Evolutionary conservation across 2,329 filamentous ascomycete species (phyloP), one percentile per base, ranked within the genome.

Genomic region (Colletotrichum cordylinicola): DNA sequence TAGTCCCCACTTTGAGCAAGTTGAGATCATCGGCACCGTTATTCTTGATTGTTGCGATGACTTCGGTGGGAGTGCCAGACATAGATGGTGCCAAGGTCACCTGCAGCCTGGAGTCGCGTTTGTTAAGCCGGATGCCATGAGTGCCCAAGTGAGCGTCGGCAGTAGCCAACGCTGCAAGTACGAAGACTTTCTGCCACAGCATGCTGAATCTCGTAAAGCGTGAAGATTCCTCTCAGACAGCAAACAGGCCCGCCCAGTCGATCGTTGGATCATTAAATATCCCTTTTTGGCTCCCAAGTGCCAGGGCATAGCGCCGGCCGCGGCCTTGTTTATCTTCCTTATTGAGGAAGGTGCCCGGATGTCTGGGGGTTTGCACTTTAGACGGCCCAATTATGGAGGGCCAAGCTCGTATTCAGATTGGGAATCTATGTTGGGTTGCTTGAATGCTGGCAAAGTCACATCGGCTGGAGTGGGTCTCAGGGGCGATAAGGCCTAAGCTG

Each of bases 1-100:
- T 68, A 16, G 79, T 79, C 29, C 80, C 79, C 24, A 80, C 70
- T 33, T 73, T 79, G 48, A 81, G 48, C 33, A 81, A 61, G 24
- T 78, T 80, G 8, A 81, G 77, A 29, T 80, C 77, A 15, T 48
- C 43, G 8, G 75, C 27, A 9, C 79, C 78, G 18, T 67, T 61
- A 13, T 80, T 80, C 56, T 65, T 78, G 55, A 80, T 77, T 16
- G 72, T 80, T 8, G 77, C 79, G 21, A 27, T 27, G 13, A 64
- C 61, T 64, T 39, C 61, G 8, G 61, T 35, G n/a, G 61, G 16
- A 33, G 29, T 24, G 61, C 37, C 8, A 35, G 35, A n/a, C n/a
- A 16, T 4, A 64, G 61, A 33, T 27, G 61, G n/a, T 33, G 21
- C 61, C 61, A 64, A 39, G 15, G 35, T 39, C 21, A 64, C 61